phyloP scores from a whole-genome alignment of 1,139 yeast species.

The Pneumocystis wakefieldiae region DNA sequence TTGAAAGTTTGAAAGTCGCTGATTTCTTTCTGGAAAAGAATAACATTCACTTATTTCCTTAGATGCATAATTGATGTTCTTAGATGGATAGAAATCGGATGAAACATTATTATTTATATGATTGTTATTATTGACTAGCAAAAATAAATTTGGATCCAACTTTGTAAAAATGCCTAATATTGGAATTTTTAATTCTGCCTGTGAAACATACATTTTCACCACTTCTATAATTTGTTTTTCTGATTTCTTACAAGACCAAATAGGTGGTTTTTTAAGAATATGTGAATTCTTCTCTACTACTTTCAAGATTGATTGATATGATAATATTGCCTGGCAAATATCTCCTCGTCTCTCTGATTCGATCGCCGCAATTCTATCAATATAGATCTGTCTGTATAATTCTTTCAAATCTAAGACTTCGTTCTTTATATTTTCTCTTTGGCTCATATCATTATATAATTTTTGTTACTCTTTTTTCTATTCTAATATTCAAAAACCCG shows the following conservation, averaged over 20 bases:
- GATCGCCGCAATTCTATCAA: background rate
- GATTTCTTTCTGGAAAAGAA: background rate
- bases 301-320: background rate
- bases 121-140: background rate
- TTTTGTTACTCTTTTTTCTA: background rate
- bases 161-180: background rate
- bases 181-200: background rate
- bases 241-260: background rate
- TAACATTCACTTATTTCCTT: background rate
- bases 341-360: background rate
- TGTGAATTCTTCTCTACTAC: background rate
- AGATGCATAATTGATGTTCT: background rate
- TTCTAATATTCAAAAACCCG: background rate
- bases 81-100: background rate
- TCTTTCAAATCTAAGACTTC: background rate
- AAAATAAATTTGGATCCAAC: background rate
- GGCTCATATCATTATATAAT: background rate
- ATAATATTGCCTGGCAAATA: background rate
- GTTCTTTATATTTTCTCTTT: background rate
- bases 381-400: background rate
- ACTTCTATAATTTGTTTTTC: background rate
- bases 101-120: background rate
- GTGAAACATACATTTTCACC: background rate
- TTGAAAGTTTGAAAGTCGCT: background rate
- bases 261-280: background rate